Conservation (phyloP, 2,329 filamentous ascomycete genomes). For the Paraphaeosphaeria minitans region DNA sequence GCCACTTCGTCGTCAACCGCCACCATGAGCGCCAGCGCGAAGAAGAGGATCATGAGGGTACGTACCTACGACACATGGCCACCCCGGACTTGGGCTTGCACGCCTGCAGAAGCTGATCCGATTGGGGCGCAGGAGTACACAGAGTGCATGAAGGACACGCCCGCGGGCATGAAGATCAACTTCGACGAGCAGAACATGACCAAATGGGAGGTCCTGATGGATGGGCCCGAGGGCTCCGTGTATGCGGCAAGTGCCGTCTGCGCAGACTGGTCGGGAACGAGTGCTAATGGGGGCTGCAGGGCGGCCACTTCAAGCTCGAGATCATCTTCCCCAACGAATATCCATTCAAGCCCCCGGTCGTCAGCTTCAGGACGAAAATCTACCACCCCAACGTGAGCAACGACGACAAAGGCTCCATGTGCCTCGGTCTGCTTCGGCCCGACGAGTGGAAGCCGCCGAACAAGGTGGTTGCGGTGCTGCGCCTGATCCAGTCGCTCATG, state of each 20-base stretch:
- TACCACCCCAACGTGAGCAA: slow-evolving; percentile 96
- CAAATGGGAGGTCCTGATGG: slow-evolving; percentile 70
- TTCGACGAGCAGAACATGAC: slow-evolving; percentile 68
- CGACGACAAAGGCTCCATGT: slow-evolving; percentile 83
- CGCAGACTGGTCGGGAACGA: not conserved
- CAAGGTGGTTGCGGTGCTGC: slow-evolving; percentile 75
- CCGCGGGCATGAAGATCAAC: slow-evolving; percentile 47
- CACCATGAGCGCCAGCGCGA: slow-evolving; percentile 44
- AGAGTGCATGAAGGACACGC: slow-evolving; percentile 44
- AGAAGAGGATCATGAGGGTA: slow-evolving; percentile 56
- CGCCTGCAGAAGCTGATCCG: slow-evolving; percentile 21
- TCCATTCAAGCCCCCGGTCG: slow-evolving; percentile 84
- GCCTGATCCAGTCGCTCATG: slow-evolving; percentile 75
- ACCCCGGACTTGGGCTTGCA: not conserved
- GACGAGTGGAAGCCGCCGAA: slow-evolving; percentile 93
- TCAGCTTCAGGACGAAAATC: slow-evolving; percentile 85
- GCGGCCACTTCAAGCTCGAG: slow-evolving; percentile 74
- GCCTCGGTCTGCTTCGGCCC: slow-evolving; percentile 78
- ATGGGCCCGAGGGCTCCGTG: slow-evolving; percentile 67
- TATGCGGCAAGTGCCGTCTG: slow-evolving; percentile 62
- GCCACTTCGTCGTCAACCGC: slow-evolving; percentile 13
- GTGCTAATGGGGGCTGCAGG: slow-evolving; percentile 48
- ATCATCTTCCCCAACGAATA: slow-evolving; percentile 79
- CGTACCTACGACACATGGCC: not conserved
- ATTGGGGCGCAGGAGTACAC: slow-evolving; percentile 38